Conservation (phyloP, 2,329 filamentous ascomycete genomes). For the Monilinia fructigena region DNA sequence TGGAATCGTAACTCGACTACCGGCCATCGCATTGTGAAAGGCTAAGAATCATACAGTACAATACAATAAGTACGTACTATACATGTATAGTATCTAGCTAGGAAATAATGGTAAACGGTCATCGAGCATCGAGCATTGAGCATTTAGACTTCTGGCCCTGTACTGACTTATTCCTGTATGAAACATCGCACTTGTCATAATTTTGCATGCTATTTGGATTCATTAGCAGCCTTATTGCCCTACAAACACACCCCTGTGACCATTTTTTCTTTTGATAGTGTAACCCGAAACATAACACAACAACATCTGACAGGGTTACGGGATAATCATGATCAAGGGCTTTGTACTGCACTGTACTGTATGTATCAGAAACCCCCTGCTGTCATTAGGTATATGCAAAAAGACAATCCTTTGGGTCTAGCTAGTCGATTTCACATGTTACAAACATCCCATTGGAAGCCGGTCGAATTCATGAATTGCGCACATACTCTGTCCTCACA, state of each 20-base stretch:
- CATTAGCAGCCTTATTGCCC: not conserved
- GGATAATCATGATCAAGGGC: slow-evolving; percentile 10
- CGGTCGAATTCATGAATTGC: not conserved
- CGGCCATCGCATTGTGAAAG: too few relatives aligned
- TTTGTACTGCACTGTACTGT: not conserved
- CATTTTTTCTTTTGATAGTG: not conserved
- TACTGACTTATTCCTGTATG: too few relatives aligned
- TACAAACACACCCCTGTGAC: slow-evolving; percentile 1
- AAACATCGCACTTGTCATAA: not conserved
- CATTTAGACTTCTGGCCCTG: not conserved
- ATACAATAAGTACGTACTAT: not conserved
- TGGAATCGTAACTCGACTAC: not conserved
- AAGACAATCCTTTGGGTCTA: not conserved
- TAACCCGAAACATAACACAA: slow-evolving; percentile 1
- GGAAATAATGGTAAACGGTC: not conserved
- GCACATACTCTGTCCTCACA: not conserved
- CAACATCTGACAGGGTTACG: slow-evolving; percentile 7
- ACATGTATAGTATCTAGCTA: too few relatives aligned
- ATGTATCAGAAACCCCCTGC: slow-evolving; percentile 15
- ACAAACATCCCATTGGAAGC: slow-evolving; percentile 3
- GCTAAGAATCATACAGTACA: too few relatives aligned
- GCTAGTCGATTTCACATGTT: not conserved
- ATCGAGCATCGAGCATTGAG: not conserved
- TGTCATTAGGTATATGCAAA: not conserved
- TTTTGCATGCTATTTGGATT: not conserved